Base-by-base conservation (phyloP, 2,329 filamentous ascomycete genomes). In the Aspergillus texensis region DNA sequence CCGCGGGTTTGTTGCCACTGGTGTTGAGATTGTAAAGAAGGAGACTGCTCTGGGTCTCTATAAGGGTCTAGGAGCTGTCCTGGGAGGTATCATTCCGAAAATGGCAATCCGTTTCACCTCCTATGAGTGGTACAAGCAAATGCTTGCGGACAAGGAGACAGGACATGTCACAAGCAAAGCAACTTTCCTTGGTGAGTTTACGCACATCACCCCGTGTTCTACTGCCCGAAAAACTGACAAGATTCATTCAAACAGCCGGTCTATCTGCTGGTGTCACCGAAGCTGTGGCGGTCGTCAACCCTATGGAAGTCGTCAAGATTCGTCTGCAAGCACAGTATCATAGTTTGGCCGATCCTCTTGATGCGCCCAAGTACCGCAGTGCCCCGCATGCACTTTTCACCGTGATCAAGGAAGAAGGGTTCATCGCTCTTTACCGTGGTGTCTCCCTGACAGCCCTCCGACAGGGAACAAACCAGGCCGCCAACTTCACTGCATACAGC, bases 271-370 rank as follows among this genome's bases (percentile, higher is more conserved):
- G 95, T 80, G 89, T 99, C 21, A 98, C 95, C 24, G 95, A 99
- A 85, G 95, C 95, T 68, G 94, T 99, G 52, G 90, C 92, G 56
- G 92, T 99, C 58, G 95, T 99, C 62, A 97, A 94, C 34, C 95
- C 95, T 6, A 99, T 99, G 95, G 95, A 99, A 83, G 95, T 99
- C 66, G 88, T 99, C 81, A 99, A 99, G 87, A 99, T 99, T 77
- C 91, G 95, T 56, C 87, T 99, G 71, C 95, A 99, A 85, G 94
- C 94, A 5, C 95, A 99, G 82, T 92, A 97, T 83, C 95, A 99
- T 87, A 93, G 89, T 77, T 95, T 99, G 90, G 93, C 95, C 56
- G 95, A 99, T 77, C 95, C 95, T 6, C 89, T 98, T 70, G 95
- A 98, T 78, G 80, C 97, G 10, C 95, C 95, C 68, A 98, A 98